Evolutionary conservation across 129 eudicot genomes (phyloP).

Genomic region (Helianthus tuberosus): DNA sequence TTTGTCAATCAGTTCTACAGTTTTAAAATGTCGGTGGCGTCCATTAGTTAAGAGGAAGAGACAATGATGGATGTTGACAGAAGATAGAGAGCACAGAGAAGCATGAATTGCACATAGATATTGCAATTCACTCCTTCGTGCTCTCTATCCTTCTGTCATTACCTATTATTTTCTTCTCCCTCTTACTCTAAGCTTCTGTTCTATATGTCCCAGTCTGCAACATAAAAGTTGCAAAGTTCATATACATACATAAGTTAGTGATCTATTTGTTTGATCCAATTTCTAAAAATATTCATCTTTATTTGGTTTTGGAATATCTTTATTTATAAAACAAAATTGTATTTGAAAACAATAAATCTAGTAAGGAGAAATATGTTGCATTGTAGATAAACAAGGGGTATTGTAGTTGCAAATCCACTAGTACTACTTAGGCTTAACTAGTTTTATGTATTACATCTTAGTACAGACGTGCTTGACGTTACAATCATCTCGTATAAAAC

Average conservation of each 20-base stretch:
- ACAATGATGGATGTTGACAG: conserved; percentile 59
- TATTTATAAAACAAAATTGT: neutral
- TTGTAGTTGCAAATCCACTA: neutral
- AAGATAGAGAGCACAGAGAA: conserved; percentile 89
- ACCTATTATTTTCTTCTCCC: conserved; percentile 27
- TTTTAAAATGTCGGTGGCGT: neutral
- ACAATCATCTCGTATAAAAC: neutral
- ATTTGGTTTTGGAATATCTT: neutral
- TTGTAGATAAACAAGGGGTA: neutral
- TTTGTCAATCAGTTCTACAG: neutral
- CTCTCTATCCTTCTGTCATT: conserved; percentile 80
- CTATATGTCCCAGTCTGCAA: neutral
- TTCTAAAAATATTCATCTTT: neutral
- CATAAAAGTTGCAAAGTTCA: conserved; percentile 2
- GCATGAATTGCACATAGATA: conserved; percentile 39
- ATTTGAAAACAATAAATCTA: neutral
- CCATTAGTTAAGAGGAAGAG: neutral
- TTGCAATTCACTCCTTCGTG: conserved; percentile 61
- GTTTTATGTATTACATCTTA: too few relatives aligned
- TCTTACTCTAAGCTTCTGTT: neutral
- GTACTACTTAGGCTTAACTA: neutral
- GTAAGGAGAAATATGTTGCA: conserved; percentile 3
- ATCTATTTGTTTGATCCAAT: neutral
- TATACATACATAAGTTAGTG: conserved; percentile 1
- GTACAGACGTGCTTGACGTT: neutral